phyloP scores from a whole-genome alignment of 495 filamentous ascomycete genomes.

The Xylaria bambusicola region DNA sequence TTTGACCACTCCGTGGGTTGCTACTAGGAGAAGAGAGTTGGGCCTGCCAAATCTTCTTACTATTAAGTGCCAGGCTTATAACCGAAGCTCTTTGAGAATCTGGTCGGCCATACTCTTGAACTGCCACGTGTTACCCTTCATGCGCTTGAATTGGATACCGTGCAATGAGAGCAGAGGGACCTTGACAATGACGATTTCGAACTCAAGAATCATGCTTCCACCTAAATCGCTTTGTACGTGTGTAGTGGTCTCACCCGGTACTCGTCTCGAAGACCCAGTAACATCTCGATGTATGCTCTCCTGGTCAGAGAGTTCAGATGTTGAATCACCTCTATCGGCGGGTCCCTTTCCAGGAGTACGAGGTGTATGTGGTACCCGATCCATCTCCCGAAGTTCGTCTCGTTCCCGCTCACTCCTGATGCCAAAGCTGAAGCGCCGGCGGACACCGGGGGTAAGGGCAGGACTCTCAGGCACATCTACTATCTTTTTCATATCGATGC shows the following conservation, averaged over 20 bases:
- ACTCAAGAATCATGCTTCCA: constrained; percentile 75
- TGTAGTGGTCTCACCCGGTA: constrained; percentile 78
- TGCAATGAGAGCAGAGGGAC: constrained; percentile 91
- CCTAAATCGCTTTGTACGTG: constrained; percentile 86
- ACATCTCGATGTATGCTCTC: constrained; percentile 60
- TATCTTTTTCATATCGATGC: constrained; percentile 80
- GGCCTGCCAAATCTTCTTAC: constrained; percentile 6
- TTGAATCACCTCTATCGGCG: constrained; percentile 71
- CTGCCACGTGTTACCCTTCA: constrained; percentile 94
- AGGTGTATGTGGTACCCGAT: constrained; percentile 50
- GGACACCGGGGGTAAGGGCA: constrained; percentile 56
- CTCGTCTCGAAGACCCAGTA: constrained; percentile 43
- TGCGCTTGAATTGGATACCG: constrained; percentile 97
- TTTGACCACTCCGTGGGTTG: not conserved
- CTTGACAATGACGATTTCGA: constrained; percentile 98
- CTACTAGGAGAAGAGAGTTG: not conserved
- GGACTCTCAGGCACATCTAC: constrained; percentile 59
- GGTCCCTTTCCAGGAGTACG: constrained; percentile 46
- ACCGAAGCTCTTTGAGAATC: constrained; percentile 83
- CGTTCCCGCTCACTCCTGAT: constrained; percentile 62
- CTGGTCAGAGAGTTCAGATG: constrained; percentile 73
- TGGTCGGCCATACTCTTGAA: constrained; percentile 97
- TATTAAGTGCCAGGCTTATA: constrained; percentile 49
- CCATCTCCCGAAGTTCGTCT: constrained; percentile 56
- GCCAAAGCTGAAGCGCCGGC: constrained; percentile 81